These are phyloP conservation scores for Lolium multiflorum DNA, from an alignment of 176 grass and related monocot genomes.

Conservation along the genomic window DNA sequence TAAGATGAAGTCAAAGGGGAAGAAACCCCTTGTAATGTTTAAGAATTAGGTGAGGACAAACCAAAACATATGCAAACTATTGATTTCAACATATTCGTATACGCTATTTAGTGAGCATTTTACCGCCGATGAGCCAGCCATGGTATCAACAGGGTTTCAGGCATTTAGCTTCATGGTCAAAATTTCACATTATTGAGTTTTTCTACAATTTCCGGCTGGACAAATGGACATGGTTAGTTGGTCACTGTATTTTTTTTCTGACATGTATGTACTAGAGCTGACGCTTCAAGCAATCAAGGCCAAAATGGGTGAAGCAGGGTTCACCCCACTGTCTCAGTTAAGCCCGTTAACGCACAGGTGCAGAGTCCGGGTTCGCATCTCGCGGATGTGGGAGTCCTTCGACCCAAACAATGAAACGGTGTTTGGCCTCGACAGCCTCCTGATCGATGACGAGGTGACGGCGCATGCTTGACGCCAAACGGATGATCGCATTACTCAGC, in stretches of 20 bases:
- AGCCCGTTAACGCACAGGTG: background rate
- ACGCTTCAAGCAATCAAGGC: background rate
- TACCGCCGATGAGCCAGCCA: background rate
- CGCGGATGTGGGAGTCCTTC: conserved; percentile 35
- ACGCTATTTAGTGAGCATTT: background rate
- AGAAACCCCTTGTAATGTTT: too few relatives aligned
- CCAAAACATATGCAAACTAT: background rate
- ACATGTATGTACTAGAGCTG: too few relatives aligned
- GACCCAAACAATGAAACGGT: conserved; percentile 8
- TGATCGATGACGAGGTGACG: conserved; percentile 28
- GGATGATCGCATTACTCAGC: background rate
- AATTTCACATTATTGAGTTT: background rate
- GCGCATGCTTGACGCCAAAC: background rate
- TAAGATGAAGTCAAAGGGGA: too few relatives aligned
- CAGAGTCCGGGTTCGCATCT: conserved; percentile 33
- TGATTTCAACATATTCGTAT: background rate
- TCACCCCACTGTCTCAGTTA: conserved; percentile 31
- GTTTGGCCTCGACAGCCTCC: conserved; percentile 27
- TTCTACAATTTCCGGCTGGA: background rate
- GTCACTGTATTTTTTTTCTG: too few relatives aligned
- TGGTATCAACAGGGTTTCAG: background rate
- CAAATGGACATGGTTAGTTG: background rate
- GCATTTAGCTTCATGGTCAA: background rate
- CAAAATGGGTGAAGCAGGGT: conserved; percentile 21
- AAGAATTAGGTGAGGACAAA: too few relatives aligned